A percentile compares a stretch with the other conserved stretches of the same genome.
phyloP scores from a whole-genome alignment of 2,329 filamentous ascomycete genomes.

The Tolypocladium cylindrosporum region DNA sequence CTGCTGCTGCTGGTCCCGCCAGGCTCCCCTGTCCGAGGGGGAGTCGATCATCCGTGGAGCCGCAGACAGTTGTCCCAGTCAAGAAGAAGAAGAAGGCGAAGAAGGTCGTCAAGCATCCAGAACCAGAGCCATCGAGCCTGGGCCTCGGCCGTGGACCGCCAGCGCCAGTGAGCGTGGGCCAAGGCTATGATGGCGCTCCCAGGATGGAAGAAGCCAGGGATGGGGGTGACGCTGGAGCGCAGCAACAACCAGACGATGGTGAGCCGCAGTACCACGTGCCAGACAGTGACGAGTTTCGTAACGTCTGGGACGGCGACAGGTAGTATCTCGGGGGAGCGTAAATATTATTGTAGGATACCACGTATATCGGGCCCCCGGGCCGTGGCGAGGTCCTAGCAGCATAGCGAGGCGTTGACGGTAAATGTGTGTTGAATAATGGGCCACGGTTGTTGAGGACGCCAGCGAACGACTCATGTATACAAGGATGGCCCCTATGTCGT shows the following conservation, averaged over 20 bases:
- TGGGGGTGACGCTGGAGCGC: constrained; percentile 1
- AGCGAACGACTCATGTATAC: neutral
- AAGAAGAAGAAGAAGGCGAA: constrained; percentile 29
- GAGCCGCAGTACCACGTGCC: constrained; percentile 17
- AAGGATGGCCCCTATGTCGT: neutral
- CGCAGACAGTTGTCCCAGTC: constrained; percentile 19
- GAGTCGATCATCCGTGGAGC: constrained; percentile 9
- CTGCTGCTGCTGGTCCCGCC: constrained; percentile 5
- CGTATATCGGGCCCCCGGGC: neutral
- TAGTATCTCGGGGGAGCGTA: neutral
- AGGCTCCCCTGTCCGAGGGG: neutral
- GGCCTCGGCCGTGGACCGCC: constrained; percentile 14
- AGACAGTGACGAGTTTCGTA: constrained; percentile 33
- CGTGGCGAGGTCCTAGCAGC: neutral
- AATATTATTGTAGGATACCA: neutral
- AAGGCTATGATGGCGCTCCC: constrained; percentile 1
- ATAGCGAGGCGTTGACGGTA: constrained; percentile 17
- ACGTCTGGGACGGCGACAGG: constrained; percentile 26
- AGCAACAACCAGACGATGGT: constrained; percentile 6
- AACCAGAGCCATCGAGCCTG: constrained; percentile 18
- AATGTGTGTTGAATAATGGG: neutral
- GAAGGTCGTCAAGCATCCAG: constrained; percentile 21
- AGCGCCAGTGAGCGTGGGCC: neutral
- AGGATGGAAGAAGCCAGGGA: constrained; percentile 9
- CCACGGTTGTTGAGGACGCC: neutral